These are phyloP conservation scores for Fusarium sublunatum DNA, from an alignment of 2,329 filamentous ascomycete species.

Conservation along the genomic window DNA sequence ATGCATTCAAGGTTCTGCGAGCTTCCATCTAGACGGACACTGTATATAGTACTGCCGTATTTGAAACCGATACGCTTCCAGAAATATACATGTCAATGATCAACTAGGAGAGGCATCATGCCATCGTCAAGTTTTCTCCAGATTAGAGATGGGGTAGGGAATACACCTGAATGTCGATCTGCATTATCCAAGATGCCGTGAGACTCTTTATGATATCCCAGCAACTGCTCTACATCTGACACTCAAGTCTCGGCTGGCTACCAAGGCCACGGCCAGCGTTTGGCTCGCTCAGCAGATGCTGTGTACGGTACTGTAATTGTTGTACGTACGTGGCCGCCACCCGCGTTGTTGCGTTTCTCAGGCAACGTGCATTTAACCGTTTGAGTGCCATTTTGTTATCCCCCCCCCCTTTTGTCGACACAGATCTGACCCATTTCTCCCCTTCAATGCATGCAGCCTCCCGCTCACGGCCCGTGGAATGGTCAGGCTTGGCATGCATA, in stretches of 20 bases:
- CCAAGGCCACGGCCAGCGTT: slow-evolving; percentile 20
- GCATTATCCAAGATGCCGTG: slow-evolving; percentile 8
- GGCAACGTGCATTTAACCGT: background rate
- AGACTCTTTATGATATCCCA: slow-evolving; percentile 1
- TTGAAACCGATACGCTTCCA: background rate
- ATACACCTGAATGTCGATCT: slow-evolving; percentile 2
- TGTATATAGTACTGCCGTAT: background rate
- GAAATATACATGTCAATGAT: background rate
- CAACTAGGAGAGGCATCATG: too few species aligned
- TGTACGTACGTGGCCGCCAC: slow-evolving; percentile 27
- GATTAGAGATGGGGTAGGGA: background rate
- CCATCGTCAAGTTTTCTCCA: background rate
- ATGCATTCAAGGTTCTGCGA: slow-evolving; percentile 59
- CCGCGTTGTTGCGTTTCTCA: background rate
- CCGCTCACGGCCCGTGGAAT: slow-evolving; percentile 2
- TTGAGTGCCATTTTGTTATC: background rate
- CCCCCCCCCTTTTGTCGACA: background rate
- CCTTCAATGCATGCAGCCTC: slow-evolving; percentile 15
- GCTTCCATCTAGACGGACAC: slow-evolving; percentile 52
- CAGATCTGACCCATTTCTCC: background rate
- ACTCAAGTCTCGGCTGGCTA: slow-evolving; percentile 39
- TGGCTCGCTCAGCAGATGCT: slow-evolving; percentile 29
- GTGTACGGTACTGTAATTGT: slow-evolving; percentile 6
- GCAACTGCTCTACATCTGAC: slow-evolving; percentile 38
- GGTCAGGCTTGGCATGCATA: slow-evolving; percentile 10